phyloP scores from a whole-genome alignment of 257 asterid genomes.

The Solanum lycopersicoides region DNA sequence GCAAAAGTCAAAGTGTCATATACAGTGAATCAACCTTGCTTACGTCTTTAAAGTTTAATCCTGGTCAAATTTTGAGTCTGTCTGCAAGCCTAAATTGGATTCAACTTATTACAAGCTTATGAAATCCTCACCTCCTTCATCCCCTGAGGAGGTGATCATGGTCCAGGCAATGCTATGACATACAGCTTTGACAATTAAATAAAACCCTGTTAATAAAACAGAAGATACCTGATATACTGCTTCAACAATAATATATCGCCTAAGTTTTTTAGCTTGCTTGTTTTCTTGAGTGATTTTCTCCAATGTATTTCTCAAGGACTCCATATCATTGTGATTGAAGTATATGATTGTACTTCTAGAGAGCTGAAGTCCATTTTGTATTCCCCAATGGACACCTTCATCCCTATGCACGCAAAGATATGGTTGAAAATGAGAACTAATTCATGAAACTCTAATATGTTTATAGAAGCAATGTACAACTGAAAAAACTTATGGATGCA shows the following conservation, averaged over 20 bases:
- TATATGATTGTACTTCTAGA: constrained; percentile 85
- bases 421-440: background rate
- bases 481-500: background rate
- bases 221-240: constrained; percentile 85
- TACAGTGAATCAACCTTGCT: background rate
- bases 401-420: constrained; percentile 44
- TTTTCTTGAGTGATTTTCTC: constrained; percentile 67
- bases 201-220: background rate
- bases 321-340: constrained; percentile 85
- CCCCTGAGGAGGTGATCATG: background rate
- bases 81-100: background rate
- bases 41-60: background rate
- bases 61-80: background rate
- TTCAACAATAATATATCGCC: constrained; percentile 93
- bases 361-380: constrained; percentile 93
- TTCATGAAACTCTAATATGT: background rate
- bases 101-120: background rate
- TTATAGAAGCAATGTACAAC: background rate
- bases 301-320: constrained; percentile 52
- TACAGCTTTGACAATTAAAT: background rate
- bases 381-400: constrained; percentile 97
- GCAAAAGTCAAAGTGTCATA: background rate
- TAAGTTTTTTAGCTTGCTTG: constrained; percentile 72
- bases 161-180: background rate
- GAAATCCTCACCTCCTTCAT: background rate